Conservation (phyloP, 148 eudicot species). For the Rheum nobile region DNA sequence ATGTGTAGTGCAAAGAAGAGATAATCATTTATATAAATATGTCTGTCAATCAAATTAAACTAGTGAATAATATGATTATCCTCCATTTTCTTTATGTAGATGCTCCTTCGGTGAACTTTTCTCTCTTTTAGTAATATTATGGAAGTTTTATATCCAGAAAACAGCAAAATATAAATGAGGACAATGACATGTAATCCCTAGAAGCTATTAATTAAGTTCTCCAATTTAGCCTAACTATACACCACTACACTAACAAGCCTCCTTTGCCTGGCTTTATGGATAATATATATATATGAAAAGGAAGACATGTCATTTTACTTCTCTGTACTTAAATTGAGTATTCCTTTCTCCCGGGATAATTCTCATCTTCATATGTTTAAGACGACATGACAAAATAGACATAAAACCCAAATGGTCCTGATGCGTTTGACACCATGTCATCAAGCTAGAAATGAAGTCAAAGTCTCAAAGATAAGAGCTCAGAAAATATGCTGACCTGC, state of each 20-base stretch:
- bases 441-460: not conserved
- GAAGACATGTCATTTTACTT: not conserved
- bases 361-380: not conserved
- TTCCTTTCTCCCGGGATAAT: not conserved
- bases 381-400: not conserved
- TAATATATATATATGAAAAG: not conserved
- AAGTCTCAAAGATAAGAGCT: not conserved
- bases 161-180: not conserved
- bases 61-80: not conserved
- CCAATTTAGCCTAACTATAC: not conserved
- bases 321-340: not conserved
- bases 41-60: not conserved
- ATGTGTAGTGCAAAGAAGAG: not conserved
- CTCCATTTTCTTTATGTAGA: not conserved
- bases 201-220: not conserved
- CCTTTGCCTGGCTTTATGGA: not conserved
- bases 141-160: not conserved
- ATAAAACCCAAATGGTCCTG: not conserved
- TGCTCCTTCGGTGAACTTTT: not conserved
- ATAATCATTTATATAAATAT: not conserved
- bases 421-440: not conserved
- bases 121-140: not conserved
- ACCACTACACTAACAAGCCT: not conserved
- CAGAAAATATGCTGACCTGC: slow-evolving; percentile 28
- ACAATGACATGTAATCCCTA: not conserved